These are phyloP conservation scores for Xylariaceae sp. DNA, from an alignment of 2,329 filamentous ascomycete genomes.

Conservation along the genomic window DNA sequence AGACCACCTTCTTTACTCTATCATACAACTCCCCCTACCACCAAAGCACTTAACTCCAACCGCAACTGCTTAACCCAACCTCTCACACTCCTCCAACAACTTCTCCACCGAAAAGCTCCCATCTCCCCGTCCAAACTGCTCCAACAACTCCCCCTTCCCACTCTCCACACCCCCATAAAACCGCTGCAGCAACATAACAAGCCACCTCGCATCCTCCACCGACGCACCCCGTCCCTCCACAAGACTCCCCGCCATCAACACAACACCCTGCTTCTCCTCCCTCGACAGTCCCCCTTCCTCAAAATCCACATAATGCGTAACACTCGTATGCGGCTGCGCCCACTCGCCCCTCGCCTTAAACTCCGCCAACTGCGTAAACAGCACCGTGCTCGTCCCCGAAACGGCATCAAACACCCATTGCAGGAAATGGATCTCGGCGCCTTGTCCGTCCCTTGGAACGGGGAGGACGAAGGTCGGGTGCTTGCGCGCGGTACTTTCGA, in stretches of 20 bases:
- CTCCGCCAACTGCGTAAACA: conserved; percentile 91
- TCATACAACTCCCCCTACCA: conserved; percentile 41
- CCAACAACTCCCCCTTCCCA: conserved; percentile 66
- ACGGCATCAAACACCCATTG: conserved; percentile 85
- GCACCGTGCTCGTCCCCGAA: conserved; percentile 63
- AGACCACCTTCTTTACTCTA: too few relatives aligned
- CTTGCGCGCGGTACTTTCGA: conserved; percentile 64
- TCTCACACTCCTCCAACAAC: conserved; percentile 85
- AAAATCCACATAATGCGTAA: conserved; percentile 80
- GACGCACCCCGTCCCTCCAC: conserved; percentile 70
- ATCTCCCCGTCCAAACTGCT: conserved; percentile 79
- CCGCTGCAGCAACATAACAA: conserved; percentile 87
- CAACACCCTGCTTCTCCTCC: conserved; percentile 65
- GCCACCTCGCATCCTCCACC: conserved; percentile 78
- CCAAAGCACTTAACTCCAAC: too few relatives aligned
- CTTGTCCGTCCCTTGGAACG: conserved; percentile 61
- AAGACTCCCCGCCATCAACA: conserved; percentile 80
- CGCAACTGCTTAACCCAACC: conserved; percentile 39
- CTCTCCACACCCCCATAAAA: conserved; percentile 67
- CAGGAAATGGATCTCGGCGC: conserved; percentile 90
- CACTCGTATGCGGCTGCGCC: conserved; percentile 84
- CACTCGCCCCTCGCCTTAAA: conserved; percentile 89
- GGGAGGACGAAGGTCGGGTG: conserved; percentile 91
- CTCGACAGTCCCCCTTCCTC: conserved; percentile 36
- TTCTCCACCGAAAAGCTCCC: conserved; percentile 74